phyloP scores from a whole-genome alignment of 1,284 basidiomycete genomes.

The Porogramme epimiltina region DNA sequence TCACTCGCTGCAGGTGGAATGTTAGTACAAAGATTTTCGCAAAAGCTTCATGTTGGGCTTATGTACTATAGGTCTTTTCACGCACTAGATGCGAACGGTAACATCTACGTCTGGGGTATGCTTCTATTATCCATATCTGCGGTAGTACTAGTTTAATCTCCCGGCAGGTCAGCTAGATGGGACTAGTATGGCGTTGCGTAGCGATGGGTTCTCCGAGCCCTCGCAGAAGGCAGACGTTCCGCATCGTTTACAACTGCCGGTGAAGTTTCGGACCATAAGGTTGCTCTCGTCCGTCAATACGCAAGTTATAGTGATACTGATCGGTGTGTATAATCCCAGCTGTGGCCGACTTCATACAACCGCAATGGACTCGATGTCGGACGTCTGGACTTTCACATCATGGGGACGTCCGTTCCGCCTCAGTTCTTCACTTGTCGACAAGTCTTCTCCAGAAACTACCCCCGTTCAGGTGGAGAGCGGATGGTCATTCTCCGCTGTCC shows the following conservation, averaged over 20 bases:
- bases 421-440: constrained; percentile 48
- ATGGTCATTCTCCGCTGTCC: constrained; percentile 74
- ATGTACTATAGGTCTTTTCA: constrained; percentile 68
- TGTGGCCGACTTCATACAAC: constrained; percentile 75
- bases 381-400: constrained; percentile 71
- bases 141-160: neutral
- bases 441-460: constrained; percentile 44
- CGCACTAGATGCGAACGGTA: constrained; percentile 74
- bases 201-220: constrained; percentile 59
- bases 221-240: constrained; percentile 54
- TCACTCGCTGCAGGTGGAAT: constrained; percentile 80
- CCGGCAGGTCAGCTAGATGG: constrained; percentile 64
- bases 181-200: constrained; percentile 37
- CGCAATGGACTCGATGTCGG: constrained; percentile 56
- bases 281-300: constrained; percentile 25
- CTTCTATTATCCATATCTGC: neutral
- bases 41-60: neutral
- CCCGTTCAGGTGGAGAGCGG: constrained; percentile 78
- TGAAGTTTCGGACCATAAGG: constrained; percentile 64
- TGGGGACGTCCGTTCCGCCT: constrained; percentile 78
- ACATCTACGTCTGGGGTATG: constrained; percentile 83
- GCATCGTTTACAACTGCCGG: constrained; percentile 57
- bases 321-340: constrained; percentile 47
- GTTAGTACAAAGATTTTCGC: constrained; percentile 42
- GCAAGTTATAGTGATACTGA: constrained; percentile 2